Conservation (phyloP, 306 rosid genomes). For the Pueraria montana region DNA sequence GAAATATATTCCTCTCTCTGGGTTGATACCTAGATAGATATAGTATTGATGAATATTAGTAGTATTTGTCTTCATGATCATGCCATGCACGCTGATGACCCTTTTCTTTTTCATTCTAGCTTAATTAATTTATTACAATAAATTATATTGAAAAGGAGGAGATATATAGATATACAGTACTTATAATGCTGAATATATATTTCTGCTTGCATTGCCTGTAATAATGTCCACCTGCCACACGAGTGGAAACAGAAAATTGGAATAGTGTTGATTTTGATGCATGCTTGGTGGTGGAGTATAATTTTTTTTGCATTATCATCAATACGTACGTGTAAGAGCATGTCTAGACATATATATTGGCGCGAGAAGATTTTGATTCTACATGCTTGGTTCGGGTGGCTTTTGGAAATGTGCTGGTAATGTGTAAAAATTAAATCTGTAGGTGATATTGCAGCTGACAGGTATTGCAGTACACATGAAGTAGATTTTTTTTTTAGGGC, state of each 20-base stretch:
- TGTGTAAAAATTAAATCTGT: no score
- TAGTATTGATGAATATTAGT: background rate
- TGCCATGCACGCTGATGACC: background rate
- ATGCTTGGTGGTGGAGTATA: background rate
- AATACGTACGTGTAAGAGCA: background rate
- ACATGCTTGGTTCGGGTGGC: no score
- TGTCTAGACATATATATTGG: no score
- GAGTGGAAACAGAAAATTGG: background rate
- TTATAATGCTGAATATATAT: background rate
- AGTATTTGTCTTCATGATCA: background rate
- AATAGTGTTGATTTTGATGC: background rate
- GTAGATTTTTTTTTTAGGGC: no score
- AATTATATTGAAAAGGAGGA: no score
- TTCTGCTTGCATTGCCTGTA: background rate
- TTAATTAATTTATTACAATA: no score
- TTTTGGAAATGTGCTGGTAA: no score
- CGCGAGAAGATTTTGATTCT: no score
- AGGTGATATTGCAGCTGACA: no score
- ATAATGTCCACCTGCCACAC: background rate
- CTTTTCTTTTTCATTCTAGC: background rate
- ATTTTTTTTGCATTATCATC: background rate
- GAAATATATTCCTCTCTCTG: constrained; percentile 16
- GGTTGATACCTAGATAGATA: background rate
- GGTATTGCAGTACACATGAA: no score
- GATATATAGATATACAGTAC: no score